Evolutionary conservation across 73 alveolate genomes (phyloP).

Genomic region (Paramecium biaurelia): DNA sequence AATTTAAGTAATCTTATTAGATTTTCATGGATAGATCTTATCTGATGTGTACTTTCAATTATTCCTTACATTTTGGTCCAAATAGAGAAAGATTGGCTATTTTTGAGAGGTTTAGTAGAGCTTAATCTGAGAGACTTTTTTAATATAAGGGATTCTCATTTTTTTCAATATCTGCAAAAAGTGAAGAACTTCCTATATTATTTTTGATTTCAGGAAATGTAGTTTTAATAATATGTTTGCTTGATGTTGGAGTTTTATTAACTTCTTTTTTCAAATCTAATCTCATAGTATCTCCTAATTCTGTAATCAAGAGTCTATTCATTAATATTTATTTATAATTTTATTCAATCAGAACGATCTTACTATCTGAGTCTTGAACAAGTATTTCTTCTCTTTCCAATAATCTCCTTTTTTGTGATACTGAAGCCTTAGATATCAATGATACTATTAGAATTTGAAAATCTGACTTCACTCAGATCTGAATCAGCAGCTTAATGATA

Average conservation of each 20-base stretch:
- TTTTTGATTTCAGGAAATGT: background rate
- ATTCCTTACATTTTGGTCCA: background rate
- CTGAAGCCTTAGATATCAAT: background rate
- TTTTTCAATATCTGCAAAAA: conserved; percentile 11
- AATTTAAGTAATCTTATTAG: background rate
- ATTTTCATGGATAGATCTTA: background rate
- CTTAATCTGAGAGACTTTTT: background rate
- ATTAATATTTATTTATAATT: background rate
- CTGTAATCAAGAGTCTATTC: conserved; percentile 39
- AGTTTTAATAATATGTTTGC: background rate
- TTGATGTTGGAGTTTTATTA: background rate
- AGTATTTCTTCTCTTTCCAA: background rate
- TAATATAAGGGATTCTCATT: background rate
- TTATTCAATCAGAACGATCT: background rate
- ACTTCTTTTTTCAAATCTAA: background rate
- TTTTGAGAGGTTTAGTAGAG: background rate
- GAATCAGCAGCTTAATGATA: background rate
- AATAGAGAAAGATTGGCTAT: background rate
- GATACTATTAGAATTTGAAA: background rate
- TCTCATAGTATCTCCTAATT: background rate
- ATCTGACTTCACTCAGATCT: background rate
- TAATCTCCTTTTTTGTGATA: background rate
- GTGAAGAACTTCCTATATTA: background rate
- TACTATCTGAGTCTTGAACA: background rate
- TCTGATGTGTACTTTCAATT: background rate